These are phyloP conservation scores for Cyphellophora attinorum DNA, from an alignment of 2,329 filamentous ascomycete genomes.

Conservation along the genomic window DNA sequence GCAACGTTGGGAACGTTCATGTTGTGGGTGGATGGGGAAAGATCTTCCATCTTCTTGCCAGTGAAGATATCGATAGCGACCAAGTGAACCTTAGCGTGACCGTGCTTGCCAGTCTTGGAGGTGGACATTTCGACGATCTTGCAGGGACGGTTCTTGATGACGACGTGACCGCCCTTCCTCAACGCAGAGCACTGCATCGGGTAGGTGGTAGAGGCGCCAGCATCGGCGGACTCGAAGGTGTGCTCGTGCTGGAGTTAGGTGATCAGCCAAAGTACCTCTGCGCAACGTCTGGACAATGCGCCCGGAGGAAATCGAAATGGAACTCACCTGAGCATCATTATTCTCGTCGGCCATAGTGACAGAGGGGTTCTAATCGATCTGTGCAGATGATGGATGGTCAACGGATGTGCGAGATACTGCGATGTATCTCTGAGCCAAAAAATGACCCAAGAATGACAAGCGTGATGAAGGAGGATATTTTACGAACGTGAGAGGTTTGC, in stretches of 20 bases:
- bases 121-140: constrained; percentile 99
- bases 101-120: constrained; percentile 99
- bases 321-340: constrained; percentile 3
- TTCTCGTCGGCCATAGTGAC: constrained; percentile 3
- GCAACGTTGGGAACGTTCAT: constrained; percentile 85
- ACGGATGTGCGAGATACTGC: too few species aligned
- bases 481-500: too few species aligned
- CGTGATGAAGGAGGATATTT: too few species aligned
- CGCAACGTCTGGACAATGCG: too few species aligned
- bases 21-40: constrained; percentile 88
- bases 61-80: constrained; percentile 99
- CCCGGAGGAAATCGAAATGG: too few species aligned
- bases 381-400: too few species aligned
- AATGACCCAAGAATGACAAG: too few species aligned
- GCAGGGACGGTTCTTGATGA: constrained; percentile 97
- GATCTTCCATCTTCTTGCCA: constrained; percentile 98
- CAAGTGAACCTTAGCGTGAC: constrained; percentile 99
- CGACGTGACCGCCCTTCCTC: constrained; percentile 97
- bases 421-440: too few species aligned
- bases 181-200: constrained; percentile 99
- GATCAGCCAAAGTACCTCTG: too few species aligned
- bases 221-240: constrained; percentile 88
- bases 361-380: too few species aligned
- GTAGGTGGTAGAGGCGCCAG: constrained; percentile 87
- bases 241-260: constrained; percentile 49